Conservation (phyloP, 805 yeast species). For the Nakazawaea anatomiae region DNA sequence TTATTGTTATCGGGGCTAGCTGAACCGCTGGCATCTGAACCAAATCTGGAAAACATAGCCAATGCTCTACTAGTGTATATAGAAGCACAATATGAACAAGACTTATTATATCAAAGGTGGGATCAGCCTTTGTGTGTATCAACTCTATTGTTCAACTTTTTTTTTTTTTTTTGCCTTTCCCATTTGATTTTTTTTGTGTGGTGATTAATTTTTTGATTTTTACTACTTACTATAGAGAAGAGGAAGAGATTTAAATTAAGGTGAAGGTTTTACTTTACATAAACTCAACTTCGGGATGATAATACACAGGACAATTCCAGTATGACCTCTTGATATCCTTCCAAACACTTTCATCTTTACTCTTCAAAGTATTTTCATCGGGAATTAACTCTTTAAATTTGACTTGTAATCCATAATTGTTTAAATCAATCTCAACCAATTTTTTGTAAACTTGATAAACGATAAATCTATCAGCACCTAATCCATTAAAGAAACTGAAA, state of each 20-base stretch:
- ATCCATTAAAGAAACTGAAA: constrained; percentile 89
- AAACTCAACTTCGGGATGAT: constrained; percentile 58
- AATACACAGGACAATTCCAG: constrained; percentile 64
- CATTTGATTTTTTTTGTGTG: too few species aligned
- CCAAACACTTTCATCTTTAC: constrained; percentile 45
- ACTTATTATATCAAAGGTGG: too few species aligned
- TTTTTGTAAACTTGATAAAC: constrained; percentile 81
- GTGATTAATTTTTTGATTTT: too few species aligned
- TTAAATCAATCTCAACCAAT: constrained; percentile 74
- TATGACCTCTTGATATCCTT: constrained; percentile 55
- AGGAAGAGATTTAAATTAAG: background rate
- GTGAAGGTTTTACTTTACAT: constrained; percentile 6
- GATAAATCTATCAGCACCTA: constrained; percentile 72
- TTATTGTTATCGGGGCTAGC: constrained; percentile 11
- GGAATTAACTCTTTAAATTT: constrained; percentile 44
- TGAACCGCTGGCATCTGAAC: constrained; percentile 22
- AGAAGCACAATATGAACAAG: too few species aligned
- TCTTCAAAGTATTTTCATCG: constrained; percentile 25
- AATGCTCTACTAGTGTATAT: too few species aligned
- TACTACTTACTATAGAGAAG: too few species aligned
- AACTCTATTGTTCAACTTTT: background rate
- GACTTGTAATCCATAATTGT: constrained; percentile 70
- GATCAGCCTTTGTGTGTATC: too few species aligned
- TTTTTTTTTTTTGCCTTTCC: background rate
- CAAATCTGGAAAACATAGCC: constrained; percentile 6